phyloP scores from a whole-genome alignment of 768 basidiomycete species.

The Infundibulicybe gibba region DNA sequence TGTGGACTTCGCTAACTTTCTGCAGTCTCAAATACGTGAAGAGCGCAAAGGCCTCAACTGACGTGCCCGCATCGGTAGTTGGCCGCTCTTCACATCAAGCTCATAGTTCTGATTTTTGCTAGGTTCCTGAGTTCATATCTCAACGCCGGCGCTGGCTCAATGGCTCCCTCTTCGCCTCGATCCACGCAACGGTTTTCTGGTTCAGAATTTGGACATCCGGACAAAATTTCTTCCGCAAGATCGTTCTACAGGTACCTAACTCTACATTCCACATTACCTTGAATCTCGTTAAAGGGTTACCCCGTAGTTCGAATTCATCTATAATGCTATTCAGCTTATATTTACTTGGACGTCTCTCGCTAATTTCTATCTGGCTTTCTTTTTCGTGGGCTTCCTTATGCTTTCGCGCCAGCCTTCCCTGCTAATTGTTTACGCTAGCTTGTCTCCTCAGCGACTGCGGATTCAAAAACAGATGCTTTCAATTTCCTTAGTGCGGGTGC shows the following conservation, averaged over 20 bases:
- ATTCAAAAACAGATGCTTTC: constrained; percentile 63
- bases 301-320: constrained; percentile 82
- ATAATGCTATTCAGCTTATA: constrained; percentile 83
- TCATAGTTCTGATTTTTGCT: constrained; percentile 2
- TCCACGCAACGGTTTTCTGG: constrained; percentile 89
- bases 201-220: constrained; percentile 88
- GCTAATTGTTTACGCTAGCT: constrained; percentile 43
- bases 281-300: not conserved
- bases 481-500: constrained; percentile 73
- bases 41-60: constrained; percentile 93
- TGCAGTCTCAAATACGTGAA: constrained; percentile 82
- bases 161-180: constrained; percentile 89
- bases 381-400: constrained; percentile 63
- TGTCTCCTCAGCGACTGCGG: constrained; percentile 72
- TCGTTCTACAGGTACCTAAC: constrained; percentile 52
- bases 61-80: constrained; percentile 79
- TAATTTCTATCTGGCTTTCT: constrained; percentile 93
- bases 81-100: not conserved
- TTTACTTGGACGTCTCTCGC: constrained; percentile 95
- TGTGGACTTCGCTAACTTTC: constrained; percentile 6
- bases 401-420: constrained; percentile 12
- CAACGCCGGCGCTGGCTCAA: constrained; percentile 89
- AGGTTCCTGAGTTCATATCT: constrained; percentile 91
- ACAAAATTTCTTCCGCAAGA: constrained; percentile 85
- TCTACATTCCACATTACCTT: not conserved